Percentiles rank a stretch among this genome's conserved stretches.
Evolutionary conservation across 176 grass and related monocot genomes (phyloP).

Genomic region (Otatea glauca): DNA sequence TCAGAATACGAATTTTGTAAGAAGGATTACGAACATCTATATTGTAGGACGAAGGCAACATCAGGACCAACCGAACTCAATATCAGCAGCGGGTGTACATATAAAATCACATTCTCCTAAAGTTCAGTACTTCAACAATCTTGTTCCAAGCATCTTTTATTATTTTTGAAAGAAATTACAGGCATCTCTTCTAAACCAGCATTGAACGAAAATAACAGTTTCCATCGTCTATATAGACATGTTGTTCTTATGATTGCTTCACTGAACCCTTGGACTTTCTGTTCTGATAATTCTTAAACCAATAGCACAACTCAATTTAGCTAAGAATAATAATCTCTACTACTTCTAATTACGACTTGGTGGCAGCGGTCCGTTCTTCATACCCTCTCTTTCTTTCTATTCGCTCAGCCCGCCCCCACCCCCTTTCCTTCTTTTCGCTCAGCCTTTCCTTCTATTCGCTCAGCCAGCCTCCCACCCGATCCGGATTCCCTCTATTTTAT

Average conservation of each 20-base stretch:
- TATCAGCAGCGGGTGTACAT: not conserved
- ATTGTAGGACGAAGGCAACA: not conserved
- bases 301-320: not conserved
- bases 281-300: not conserved
- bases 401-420: no score
- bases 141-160: not conserved
- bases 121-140: not conserved
- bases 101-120: not conserved
- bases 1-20: not conserved
- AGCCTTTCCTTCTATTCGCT: no score
- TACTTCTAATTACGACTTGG: no score
- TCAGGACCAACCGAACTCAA: not conserved
- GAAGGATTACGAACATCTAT: not conserved
- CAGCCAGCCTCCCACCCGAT: no score
- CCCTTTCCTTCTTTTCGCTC: no score
- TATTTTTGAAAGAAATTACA: not conserved
- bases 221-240: not conserved
- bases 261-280: not conserved
- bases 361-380: no score
- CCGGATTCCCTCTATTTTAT: no score
- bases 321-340: not conserved
- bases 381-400: no score
- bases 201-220: not conserved
- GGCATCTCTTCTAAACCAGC: not conserved
- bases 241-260: not conserved